Percentiles rank a stretch among this genome's conserved stretches.
These are phyloP conservation scores for Lentinus polychrous DNA, from an alignment of 1,284 basidiomycete genomes.

Conservation along the genomic window DNA sequence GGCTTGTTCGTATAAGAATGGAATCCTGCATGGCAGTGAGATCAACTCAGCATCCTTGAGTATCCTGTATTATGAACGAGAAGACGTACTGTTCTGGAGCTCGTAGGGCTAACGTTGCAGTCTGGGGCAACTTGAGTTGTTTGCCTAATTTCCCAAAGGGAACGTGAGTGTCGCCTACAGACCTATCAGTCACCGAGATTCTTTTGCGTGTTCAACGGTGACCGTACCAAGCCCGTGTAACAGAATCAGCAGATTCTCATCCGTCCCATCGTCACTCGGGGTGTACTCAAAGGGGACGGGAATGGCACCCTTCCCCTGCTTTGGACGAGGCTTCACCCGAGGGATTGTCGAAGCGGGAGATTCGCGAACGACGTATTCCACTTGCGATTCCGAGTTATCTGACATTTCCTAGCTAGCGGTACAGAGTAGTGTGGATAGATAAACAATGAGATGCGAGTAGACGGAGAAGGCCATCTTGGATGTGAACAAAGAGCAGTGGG, in stretches of 20 bases:
- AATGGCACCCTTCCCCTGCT: slow-evolving; percentile 29
- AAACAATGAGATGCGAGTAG: too few species aligned
- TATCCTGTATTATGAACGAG: neutral
- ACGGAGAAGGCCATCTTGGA: too few species aligned
- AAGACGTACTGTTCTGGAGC: slow-evolving; percentile 66
- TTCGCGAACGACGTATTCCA: slow-evolving; percentile 7
- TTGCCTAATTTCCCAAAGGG: slow-evolving; percentile 73
- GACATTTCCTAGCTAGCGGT: too few species aligned
- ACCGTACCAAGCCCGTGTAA: slow-evolving; percentile 80
- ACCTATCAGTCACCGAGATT: neutral
- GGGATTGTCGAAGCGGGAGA: slow-evolving; percentile 15
- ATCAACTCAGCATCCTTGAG: neutral
- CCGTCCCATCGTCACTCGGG: slow-evolving; percentile 72
- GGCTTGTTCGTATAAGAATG: slow-evolving; percentile 72
- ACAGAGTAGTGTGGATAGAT: too few species aligned
- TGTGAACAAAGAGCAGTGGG: too few species aligned
- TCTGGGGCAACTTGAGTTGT: slow-evolving; percentile 78
- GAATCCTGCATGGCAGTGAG: slow-evolving; percentile 44
- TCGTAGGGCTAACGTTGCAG: slow-evolving; percentile 74
- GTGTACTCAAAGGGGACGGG: slow-evolving; percentile 56
- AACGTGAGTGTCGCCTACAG: slow-evolving; percentile 73
- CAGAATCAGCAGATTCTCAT: slow-evolving; percentile 82
- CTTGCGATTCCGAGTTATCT: too few species aligned
- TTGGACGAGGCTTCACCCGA: slow-evolving; percentile 48
- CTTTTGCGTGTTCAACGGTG: neutral